Evolutionary conservation across 2,329 filamentous ascomycete genomes (phyloP), one percentile per base, ranked within the genome.

Genomic region (Xylaria sp.): DNA sequence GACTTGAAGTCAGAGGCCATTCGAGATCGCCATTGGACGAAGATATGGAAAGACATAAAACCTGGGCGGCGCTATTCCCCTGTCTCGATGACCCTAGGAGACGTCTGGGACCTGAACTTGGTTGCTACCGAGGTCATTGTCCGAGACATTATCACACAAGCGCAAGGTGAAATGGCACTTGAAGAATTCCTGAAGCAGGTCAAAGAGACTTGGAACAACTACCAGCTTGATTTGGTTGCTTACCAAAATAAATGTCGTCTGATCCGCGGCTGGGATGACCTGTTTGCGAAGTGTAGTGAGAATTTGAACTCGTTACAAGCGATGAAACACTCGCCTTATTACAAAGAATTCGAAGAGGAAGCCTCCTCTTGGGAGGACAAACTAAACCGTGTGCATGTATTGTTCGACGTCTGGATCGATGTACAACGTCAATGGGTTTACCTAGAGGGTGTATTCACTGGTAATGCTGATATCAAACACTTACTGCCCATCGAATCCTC

Each of bases 401-500:
- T 99, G 10, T 99, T 99, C 77, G 96, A 99, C 80, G 94, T 99
- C 18, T 99, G 97, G 97, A 99, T 99, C 75, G 97, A 99, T 82
- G 97, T 99, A n/a, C 96, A 99, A 81, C 92, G 97, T 70, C 96
- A 99, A 83, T 99, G 96, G 96, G 96, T 99, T 8, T 99, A 99
- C 80, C 89, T 99, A 5, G 97, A 99, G 82, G 96, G 96, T 73
- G 96, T 99, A 41, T 99, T 99, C 79, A 98, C 95, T 1, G 96
- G 96, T 68, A 99, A 99, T 78, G 95, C 94, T 48, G 96, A 99
- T 78, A 99, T 99, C 85, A 99, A 98, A 82, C 95, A 98, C 80
- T 86, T 99, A 61, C 88, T 99, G 25, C 97, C 97, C 4, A 94
- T 97, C 71, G 96, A 99, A 79, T 98, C 96, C 0, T 94, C 94